These are phyloP conservation scores for Adansonia madagascariensis DNA, from an alignment of 441 rosid genomes.

Conservation along the genomic window DNA sequence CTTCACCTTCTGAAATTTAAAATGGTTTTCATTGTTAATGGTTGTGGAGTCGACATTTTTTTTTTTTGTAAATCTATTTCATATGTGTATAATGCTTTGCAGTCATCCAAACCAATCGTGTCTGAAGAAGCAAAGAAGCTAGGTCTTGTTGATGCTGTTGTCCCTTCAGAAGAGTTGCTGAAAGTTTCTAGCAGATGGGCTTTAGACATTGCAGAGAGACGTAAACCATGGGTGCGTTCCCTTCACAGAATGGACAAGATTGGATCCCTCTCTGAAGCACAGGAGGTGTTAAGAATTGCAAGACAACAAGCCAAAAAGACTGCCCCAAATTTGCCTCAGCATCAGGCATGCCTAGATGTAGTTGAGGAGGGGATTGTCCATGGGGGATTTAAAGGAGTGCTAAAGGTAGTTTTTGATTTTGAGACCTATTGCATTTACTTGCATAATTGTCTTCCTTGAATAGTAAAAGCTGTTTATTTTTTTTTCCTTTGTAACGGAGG, in stretches of 20 bases:
- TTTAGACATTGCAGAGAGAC: constrained; percentile 70
- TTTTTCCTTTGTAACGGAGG: background rate
- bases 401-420: constrained; percentile 54
- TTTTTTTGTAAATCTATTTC: constrained; percentile 18
- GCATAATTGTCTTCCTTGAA: background rate
- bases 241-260: constrained; percentile 85
- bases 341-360: constrained; percentile 78
- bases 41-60: background rate
- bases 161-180: constrained; percentile 74
- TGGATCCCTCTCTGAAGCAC: constrained; percentile 84
- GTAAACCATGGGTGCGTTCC: constrained; percentile 82
- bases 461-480: constrained; percentile 3
- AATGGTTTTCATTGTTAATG: constrained; percentile 9
- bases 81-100: constrained; percentile 31
- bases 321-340: constrained; percentile 89
- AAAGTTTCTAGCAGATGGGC: constrained; percentile 81
- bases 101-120: constrained; percentile 79
- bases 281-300: constrained; percentile 56
- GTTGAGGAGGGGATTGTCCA: constrained; percentile 87
- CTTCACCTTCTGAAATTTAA: constrained; percentile 12
- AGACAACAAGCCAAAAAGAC: constrained; percentile 71
- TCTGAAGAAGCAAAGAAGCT: constrained; percentile 87
- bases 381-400: constrained; percentile 86
- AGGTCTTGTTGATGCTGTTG: constrained; percentile 80
- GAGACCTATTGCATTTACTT: background rate